Base-by-base conservation (phyloP, 2,329 filamentous ascomycete genomes). In the Penicillium vulpinum region DNA sequence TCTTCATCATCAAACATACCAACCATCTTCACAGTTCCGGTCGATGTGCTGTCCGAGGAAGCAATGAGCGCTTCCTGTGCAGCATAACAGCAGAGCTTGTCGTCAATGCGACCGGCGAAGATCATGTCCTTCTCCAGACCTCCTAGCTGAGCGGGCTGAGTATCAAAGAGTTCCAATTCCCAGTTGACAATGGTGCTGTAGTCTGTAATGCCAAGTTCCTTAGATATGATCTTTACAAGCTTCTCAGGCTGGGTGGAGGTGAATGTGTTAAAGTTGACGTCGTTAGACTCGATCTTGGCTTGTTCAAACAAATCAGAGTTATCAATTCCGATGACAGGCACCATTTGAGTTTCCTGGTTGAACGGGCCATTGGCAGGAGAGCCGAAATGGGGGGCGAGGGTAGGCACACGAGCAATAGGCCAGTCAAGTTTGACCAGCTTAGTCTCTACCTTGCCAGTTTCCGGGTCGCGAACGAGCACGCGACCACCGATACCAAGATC, bases 1-100 rank as follows among this genome's bases (percentile, higher is more conserved):
- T 99, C 94, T 75, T 99, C 94, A 68, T 97, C 90, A 71, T 97
- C 94, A 70, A 97, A 97, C 67, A 97, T 87, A n/a, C 89, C 92
- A 35, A 94, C 90, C 54, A 97, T 81, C 77, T 95, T 95, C 75
- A 97, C 86, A 52, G 88, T 84, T n/a, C 87, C 74, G 1, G 79
- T 71, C 38, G 78, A 79, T 10, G 81, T 69, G 21, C 75, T 63
- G 28, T 81, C 77, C 13, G 84, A 79, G 18, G 88, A 85, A 48
- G 88, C 86, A 28, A 97, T 81, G 0, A 99, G 86, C 4, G 86
- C 92, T 74, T 92, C 87, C 51, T 97, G 82, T 8, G 94, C 93
- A 8, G 92, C 86, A 87, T 91, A 97, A 31, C 90, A 95, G 81
- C 94, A 97, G 45, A 99, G 87, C 80, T 97, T 97, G 78, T 99